A percentile compares a stretch with the other conserved stretches of the same genome.
These are phyloP conservation scores for Ilyonectria destructans DNA, from an alignment of 2,329 filamentous ascomycete genomes.

Conservation along the genomic window DNA sequence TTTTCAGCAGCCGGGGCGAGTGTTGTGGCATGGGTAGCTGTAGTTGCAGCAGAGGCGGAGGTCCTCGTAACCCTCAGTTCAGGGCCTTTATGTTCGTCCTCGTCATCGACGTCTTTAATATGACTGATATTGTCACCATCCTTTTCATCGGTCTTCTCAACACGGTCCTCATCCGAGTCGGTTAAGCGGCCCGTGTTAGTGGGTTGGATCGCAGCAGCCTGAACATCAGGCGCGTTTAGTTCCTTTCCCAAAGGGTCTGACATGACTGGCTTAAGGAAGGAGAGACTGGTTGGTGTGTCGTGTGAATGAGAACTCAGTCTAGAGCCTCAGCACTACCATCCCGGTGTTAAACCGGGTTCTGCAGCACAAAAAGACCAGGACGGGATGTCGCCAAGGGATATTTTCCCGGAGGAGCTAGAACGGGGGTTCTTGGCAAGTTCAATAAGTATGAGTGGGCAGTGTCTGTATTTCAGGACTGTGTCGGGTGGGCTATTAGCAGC, in stretches of 20 bases:
- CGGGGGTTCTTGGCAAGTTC: slow-evolving; percentile 25
- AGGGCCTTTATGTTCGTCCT: slow-evolving; percentile 32
- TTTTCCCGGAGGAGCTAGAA: background rate
- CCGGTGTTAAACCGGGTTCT: background rate
- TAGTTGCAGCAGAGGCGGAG: slow-evolving; percentile 69
- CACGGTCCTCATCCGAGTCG: slow-evolving; percentile 40
- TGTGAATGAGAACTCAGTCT: background rate
- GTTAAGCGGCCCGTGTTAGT: slow-evolving; percentile 38
- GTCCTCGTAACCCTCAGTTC: slow-evolving; percentile 60
- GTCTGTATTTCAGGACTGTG: slow-evolving; percentile 12
- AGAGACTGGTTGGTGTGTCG: slow-evolving; percentile 17
- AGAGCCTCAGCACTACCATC: background rate
- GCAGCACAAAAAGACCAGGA: background rate
- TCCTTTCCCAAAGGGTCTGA: slow-evolving; percentile 49
- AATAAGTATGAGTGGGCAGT: slow-evolving; percentile 17
- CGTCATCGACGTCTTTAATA: slow-evolving; percentile 32
- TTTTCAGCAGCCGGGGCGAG: slow-evolving; percentile 54
- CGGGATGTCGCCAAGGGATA: background rate
- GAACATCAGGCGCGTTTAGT: slow-evolving; percentile 49
- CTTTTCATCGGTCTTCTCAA: slow-evolving; percentile 38
- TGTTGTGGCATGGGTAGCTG: slow-evolving; percentile 61
- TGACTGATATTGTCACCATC: slow-evolving; percentile 12
- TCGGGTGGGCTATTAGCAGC: slow-evolving; percentile 12
- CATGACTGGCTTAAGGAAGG: slow-evolving; percentile 42
- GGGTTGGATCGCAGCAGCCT: slow-evolving; percentile 50